Percentiles rank a stretch among this genome's conserved stretches.
Evolutionary conservation across 257 asterid species (phyloP).

Genomic region (Fraxinus quadrangulata): DNA sequence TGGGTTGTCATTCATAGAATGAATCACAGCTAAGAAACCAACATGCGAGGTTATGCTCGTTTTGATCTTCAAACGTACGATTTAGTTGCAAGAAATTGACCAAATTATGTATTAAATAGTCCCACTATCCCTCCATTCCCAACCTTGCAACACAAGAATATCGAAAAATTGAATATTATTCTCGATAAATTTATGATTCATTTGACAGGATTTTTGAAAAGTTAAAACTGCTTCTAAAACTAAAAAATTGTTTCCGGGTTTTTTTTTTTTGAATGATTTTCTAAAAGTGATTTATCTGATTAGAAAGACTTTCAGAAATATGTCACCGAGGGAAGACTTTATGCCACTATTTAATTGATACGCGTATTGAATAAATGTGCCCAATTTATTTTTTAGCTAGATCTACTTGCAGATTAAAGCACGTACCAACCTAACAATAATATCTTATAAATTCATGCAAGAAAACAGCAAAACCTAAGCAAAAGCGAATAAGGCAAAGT

Average conservation of each 20-base stretch:
- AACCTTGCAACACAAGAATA: conserved; percentile 13
- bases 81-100: neutral
- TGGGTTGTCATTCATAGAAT: conserved; percentile 46
- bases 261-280: too few species aligned
- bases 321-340: too few species aligned
- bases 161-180: neutral
- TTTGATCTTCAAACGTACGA: conserved; percentile 5
- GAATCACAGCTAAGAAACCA: conserved; percentile 26
- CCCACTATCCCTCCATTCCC: conserved; percentile 49
- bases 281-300: too few species aligned
- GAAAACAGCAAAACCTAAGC: conserved; percentile 31
- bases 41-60: conserved; percentile 39
- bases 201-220: too few species aligned
- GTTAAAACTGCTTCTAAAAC: too few species aligned
- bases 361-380: too few species aligned
- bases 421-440: neutral
- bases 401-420: too few species aligned
- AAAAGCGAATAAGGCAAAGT: conserved; percentile 17
- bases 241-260: too few species aligned
- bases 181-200: too few species aligned
- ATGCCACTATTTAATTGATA: neutral
- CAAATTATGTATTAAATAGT: conserved; percentile 27
- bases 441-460: conserved; percentile 22
- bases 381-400: too few species aligned
- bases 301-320: too few species aligned